These are phyloP conservation scores for Didymella exigua DNA, from an alignment of 2,329 filamentous ascomycete species.

Conservation along the genomic window DNA sequence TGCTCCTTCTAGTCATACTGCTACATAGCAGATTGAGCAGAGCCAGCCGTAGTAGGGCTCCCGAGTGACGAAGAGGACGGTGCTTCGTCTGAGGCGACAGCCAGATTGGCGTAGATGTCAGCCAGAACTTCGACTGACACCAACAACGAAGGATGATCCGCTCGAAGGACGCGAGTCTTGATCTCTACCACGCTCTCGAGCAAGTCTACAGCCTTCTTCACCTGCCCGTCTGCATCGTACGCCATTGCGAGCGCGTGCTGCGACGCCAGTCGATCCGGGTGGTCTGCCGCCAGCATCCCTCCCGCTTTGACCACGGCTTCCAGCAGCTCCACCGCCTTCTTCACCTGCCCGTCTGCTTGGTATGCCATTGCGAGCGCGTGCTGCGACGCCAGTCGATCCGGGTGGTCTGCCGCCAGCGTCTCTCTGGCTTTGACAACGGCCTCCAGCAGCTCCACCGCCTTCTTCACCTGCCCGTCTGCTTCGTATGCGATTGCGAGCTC, in stretches of 20 bases:
- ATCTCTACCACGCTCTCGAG: neutral
- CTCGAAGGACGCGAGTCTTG: no score
- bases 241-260: conserved; percentile 16
- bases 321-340: conserved; percentile 13
- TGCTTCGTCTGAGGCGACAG: no score
- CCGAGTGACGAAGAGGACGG: no score
- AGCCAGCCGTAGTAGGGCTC: no score
- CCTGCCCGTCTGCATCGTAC: conserved; percentile 9
- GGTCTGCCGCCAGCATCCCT: neutral
- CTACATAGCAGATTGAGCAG: no score
- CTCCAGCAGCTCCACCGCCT: conserved; percentile 12
- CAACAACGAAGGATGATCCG: no score
- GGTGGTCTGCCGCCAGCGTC: neutral
- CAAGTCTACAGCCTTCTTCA: conserved; percentile 15
- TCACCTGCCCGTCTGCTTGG: no score
- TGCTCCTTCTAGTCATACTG: no score
- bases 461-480: conserved; percentile 11
- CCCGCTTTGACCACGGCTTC: neutral
- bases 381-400: neutral
- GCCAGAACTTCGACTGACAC: no score
- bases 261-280: neutral
- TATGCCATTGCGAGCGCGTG: conserved; percentile 12
- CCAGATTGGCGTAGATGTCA: no score
- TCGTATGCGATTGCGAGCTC: conserved; percentile 5
- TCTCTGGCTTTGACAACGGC: neutral